Evolutionary conservation across 768 basidiomycete genomes (phyloP), one percentile per base, ranked within the genome.

Genomic region (Boletus sp.): DNA sequence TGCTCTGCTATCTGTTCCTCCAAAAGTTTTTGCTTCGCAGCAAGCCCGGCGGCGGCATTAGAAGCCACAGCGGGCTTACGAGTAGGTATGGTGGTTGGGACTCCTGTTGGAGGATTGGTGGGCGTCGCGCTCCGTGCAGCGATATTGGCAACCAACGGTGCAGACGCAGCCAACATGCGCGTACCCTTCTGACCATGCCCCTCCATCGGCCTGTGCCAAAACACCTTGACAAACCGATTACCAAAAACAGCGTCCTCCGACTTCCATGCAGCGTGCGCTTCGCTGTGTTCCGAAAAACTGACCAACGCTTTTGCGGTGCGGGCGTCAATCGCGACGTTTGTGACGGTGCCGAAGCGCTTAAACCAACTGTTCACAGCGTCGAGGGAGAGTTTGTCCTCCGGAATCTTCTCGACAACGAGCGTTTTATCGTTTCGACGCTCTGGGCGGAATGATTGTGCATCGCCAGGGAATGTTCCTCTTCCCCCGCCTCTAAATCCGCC

Each of bases 121-220:
- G 89, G 78, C 56, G 84, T 86, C 29, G 85, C 83, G 20, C 36
- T 28, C 52, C 78, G 79, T 8, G 72, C 61, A 28, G 72, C 57
- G 47, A 90, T 79, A 61, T 85, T 87, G 32, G 89, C 86, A 10
- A 96, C 79, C 10, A 90, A 64, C 2, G 86, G 81, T 8, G 91
- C 92, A 30, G 89, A 90, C 5, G 90, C 91, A 14, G 90, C 92
- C 56, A 98, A 74, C 77, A 87, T 83, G 60, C 88, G 81, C 47
- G 84, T 76, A 2, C 94, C 94, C 17, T 77, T 79, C 59, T 84
- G 85, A 8, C 94, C 94, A 64, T 94, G 90, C 0, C 95, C 94
- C 52, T 90, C 91, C 85, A 94, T 83, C 7, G 93, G 94, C 56
- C 90, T 81, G 73, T 96, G 93, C 94, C 95, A 97, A 65, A 96